Evolutionary conservation across 139 green algal genomes (phyloP).

Genomic region (Haematococcus lacustris): DNA sequence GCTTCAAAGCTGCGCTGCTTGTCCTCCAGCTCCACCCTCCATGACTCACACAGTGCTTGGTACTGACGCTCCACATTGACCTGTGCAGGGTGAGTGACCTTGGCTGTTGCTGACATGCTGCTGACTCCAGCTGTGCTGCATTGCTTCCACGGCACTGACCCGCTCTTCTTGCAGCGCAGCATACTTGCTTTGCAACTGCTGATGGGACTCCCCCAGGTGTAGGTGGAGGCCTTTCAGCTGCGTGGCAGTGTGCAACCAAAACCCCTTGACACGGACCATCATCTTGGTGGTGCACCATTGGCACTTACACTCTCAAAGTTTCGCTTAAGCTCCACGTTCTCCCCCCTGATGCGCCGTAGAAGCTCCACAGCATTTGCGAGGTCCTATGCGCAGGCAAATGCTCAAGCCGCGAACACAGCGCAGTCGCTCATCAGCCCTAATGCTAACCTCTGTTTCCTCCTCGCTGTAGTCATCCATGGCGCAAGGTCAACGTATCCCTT

Average conservation of each 20-base stretch:
- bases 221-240: constrained; percentile 43
- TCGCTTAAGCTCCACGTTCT: constrained; percentile 46
- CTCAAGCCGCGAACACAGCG: neutral
- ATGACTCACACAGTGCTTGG: constrained; percentile 49
- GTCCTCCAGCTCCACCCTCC: constrained; percentile 45
- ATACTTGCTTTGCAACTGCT: constrained; percentile 27
- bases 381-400: constrained; percentile 15
- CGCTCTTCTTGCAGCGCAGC: constrained; percentile 32
- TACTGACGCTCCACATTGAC: constrained; percentile 44
- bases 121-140: neutral
- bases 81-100: too few relatives aligned
- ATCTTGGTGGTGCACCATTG: neutral
- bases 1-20: constrained; percentile 51
- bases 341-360: constrained; percentile 18
- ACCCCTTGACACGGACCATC: neutral
- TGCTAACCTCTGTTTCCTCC: neutral
- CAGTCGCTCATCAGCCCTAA: neutral
- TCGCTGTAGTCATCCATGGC: neutral
- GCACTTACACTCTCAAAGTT: constrained; percentile 55
- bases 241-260: neutral
- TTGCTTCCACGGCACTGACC: constrained; percentile 17
- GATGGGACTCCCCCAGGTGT: constrained; percentile 21
- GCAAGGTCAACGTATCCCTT: too few relatives aligned
- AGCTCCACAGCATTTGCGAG: constrained; percentile 20
- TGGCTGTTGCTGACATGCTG: too few relatives aligned